Evolutionary conservation across 345 rosid genomes (phyloP).

Genomic region (Eucalyptus sp.): DNA sequence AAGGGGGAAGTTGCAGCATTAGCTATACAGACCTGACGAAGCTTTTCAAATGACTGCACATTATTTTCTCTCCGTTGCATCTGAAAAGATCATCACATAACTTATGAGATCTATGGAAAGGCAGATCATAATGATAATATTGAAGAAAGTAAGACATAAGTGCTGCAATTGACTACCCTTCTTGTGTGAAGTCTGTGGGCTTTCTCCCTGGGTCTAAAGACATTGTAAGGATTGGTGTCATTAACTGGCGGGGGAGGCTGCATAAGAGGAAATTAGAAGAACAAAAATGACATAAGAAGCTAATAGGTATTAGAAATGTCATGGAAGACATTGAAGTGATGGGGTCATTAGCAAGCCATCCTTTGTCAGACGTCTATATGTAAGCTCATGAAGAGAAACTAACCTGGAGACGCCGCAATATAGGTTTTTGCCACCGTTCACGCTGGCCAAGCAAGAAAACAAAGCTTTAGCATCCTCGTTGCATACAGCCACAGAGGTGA

Average conservation of each 20-base stretch:
- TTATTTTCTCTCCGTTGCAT: conserved; percentile 99
- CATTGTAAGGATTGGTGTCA: conserved; percentile 96
- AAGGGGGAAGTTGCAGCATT: background rate
- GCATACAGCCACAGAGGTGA: background rate
- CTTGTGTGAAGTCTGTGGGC: conserved; percentile 93
- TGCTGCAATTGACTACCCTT: conserved; percentile 39
- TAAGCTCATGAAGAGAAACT: conserved; percentile 6
- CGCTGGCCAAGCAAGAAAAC: conserved; percentile 41
- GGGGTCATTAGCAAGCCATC: background rate
- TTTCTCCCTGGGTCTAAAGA: conserved; percentile 96
- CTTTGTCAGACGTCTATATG: background rate
- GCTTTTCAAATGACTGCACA: conserved; percentile 97
- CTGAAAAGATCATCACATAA: conserved; percentile 14
- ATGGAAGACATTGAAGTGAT: background rate
- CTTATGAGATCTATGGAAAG: background rate
- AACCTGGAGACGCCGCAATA: conserved; percentile 97
- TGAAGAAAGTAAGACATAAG: background rate
- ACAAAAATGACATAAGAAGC: background rate
- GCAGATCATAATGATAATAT: background rate
- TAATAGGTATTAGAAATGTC: background rate
- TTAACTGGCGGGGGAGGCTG: conserved; percentile 98
- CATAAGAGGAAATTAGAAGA: background rate
- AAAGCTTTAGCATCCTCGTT: background rate
- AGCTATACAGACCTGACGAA: conserved; percentile 65
- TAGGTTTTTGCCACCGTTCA: conserved; percentile 94